Evolutionary conservation across 108 stramenopile species (phyloP), one percentile per base, ranked within the genome.

Genomic region (Aurantiochytrium sp.): DNA sequence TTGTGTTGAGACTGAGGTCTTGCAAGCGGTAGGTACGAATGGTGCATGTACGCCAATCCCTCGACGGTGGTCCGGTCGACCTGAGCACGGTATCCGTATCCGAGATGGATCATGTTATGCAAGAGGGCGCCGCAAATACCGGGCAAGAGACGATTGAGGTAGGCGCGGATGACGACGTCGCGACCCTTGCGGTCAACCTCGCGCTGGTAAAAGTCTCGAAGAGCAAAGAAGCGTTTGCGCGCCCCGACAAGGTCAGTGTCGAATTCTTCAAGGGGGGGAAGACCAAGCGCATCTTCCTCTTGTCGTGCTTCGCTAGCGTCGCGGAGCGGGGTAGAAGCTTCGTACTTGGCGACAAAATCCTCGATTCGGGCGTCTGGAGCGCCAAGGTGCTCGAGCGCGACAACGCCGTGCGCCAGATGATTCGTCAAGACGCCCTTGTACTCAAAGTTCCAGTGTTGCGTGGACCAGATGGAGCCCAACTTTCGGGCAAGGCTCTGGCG

Each of bases 381-480:
- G 10, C 73, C 73, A 12, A 83, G 51, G 49, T 51, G 49, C n/a
- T 53, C 51, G 23, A 83, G 73, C 73, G 73, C 73, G 12, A 83
- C 51, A 12, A 83, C 73, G 44, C 73, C 73, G 51, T 83, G 73
- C 73, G 73, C 73, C 12, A 83, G 51, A n/a, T 83, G 73, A n/a
- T 83, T 83, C 23, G 73, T 45, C 43, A 83, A 44, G 16, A 25
- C n/a, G 23, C 73, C 73, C 23, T 4, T 53, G 4, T 83, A 83
- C 51, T 83, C 73, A 23, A 83, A 45, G 51, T 21, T 45, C 44
- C 44, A 83, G 5, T 10, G 5, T n/a, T 23, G 19, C 6, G 73
- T 83, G 16, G 73, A 83, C 18, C n/a, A 83, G 43, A n/a, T 18
- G 16, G 49, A 47, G 10, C 73, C 51, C 44, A 83, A 44, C 73